Percentiles rank a stretch among this genome's conserved stretches.
Conservation (phyloP, 1,284 basidiomycete genomes). For the Melampsora americana region DNA sequence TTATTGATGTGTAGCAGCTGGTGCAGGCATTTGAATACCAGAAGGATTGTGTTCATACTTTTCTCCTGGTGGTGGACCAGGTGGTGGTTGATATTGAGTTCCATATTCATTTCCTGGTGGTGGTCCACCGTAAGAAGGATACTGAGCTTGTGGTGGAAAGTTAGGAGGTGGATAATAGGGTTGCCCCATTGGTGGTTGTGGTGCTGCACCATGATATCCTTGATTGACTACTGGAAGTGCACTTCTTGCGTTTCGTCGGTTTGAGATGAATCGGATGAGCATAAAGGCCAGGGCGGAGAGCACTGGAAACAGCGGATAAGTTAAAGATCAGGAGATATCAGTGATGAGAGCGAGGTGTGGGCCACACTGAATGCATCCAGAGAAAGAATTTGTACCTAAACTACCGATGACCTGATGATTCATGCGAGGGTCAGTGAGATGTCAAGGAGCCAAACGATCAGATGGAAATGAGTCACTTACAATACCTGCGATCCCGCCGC, state of each 20-base stretch:
- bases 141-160: background rate
- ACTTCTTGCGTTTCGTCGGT: background rate
- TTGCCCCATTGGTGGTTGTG: background rate
- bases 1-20: constrained; percentile 1
- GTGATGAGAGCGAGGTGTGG: background rate
- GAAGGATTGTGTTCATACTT: background rate
- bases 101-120: background rate
- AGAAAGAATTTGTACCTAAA: no score
- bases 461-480: background rate
- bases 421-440: no score
- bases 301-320: background rate
- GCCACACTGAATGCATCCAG: no score
- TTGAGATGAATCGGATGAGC: background rate
- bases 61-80: constrained; percentile 9
- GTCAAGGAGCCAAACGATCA: background rate
- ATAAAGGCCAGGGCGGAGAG: background rate
- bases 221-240: background rate
- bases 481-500: constrained; percentile 26
- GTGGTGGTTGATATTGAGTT: background rate
- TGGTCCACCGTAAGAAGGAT: background rate
- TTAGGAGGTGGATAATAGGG: background rate
- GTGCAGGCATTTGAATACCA: constrained; percentile 5
- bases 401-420: background rate
- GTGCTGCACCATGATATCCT: background rate
- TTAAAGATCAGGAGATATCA: background rate